A percentile compares a stretch with the other conserved stretches of the same genome.
phyloP scores from a whole-genome alignment of 1,139 yeast species.

The Yamadazyma dushanensis region DNA sequence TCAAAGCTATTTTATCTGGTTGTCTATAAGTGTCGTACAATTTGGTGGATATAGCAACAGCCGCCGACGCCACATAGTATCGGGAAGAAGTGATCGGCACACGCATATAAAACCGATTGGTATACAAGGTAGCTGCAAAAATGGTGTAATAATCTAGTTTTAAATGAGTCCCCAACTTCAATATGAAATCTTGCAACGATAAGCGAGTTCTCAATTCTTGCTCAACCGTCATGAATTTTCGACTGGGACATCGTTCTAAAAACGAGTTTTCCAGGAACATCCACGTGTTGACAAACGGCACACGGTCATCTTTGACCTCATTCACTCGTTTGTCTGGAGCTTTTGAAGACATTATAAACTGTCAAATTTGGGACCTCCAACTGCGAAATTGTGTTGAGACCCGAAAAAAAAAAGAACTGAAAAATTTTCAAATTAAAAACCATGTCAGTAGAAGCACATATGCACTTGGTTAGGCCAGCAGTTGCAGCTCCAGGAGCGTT shows the following conservation, averaged over 20 bases:
- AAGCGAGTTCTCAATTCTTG: slow-evolving; percentile 43
- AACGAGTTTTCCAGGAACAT: slow-evolving; percentile 34
- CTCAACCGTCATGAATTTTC: slow-evolving; percentile 25
- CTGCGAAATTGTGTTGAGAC: too few species aligned
- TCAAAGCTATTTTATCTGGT: slow-evolving; percentile 45
- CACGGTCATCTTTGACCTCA: not conserved
- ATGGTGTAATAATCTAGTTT: slow-evolving; percentile 47
- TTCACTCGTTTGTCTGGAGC: too few species aligned
- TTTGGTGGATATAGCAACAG: slow-evolving; percentile 44
- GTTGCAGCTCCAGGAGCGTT: slow-evolving; percentile 56
- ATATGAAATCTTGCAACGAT: slow-evolving; percentile 41
- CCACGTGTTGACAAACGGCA: slow-evolving; percentile 30
- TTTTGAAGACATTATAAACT: too few species aligned
- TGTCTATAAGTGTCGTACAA: slow-evolving; percentile 44
- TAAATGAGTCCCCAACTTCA: slow-evolving; percentile 36
- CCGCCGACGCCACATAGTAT: slow-evolving; percentile 48
- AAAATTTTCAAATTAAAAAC: not conserved
- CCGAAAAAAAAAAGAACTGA: slow-evolving; percentile 1
- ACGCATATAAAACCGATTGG: slow-evolving; percentile 44
- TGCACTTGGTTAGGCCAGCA: slow-evolving; percentile 64
- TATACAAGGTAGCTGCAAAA: slow-evolving; percentile 43
- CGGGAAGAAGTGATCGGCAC: slow-evolving; percentile 46
- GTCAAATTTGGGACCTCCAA: too few species aligned
- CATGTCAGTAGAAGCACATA: slow-evolving; percentile 21
- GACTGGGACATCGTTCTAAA: slow-evolving; percentile 31